Conservation (phyloP, 2,329 filamentous ascomycete species). For the Neofusicoccum cordaticola region DNA sequence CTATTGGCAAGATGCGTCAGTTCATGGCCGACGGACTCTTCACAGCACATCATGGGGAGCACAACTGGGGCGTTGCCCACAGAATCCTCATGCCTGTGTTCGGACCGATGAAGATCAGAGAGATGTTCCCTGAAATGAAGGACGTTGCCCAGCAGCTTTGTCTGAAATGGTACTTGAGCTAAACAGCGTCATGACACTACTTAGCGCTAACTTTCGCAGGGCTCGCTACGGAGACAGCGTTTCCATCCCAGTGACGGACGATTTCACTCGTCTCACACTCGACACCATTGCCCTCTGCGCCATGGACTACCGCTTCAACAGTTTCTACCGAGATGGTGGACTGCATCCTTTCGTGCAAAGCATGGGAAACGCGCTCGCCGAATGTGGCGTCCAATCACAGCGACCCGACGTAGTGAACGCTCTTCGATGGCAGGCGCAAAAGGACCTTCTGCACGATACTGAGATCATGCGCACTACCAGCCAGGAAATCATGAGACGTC, state of each 20-base stretch:
- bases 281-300: conserved; percentile 40
- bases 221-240: conserved; percentile 51
- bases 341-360: conserved; percentile 39
- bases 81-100: conserved; percentile 66
- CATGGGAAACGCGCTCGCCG: conserved; percentile 37
- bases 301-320: conserved; percentile 44
- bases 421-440: conserved; percentile 33
- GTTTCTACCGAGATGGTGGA: conserved; percentile 32
- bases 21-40: conserved; percentile 41
- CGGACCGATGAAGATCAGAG: conserved; percentile 64
- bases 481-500: conserved; percentile 54
- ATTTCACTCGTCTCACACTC: conserved; percentile 38
- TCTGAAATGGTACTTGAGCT: conserved; percentile 50
- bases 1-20: conserved; percentile 33
- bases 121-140: conserved; percentile 59
- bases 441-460: conserved; percentile 55
- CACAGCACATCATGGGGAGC: conserved; percentile 38
- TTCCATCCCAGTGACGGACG: conserved; percentile 34
- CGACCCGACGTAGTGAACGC: conserved; percentile 31
- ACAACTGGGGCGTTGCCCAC: conserved; percentile 56
- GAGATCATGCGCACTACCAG: conserved; percentile 55
- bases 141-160: conserved; percentile 65
- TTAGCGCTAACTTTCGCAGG: conserved; percentile 30
- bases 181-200: no score
- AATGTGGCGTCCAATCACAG: conserved; percentile 33